Evolutionary conservation across 805 yeast genomes (phyloP).

Genomic region (Zygotorulaspora sp.): DNA sequence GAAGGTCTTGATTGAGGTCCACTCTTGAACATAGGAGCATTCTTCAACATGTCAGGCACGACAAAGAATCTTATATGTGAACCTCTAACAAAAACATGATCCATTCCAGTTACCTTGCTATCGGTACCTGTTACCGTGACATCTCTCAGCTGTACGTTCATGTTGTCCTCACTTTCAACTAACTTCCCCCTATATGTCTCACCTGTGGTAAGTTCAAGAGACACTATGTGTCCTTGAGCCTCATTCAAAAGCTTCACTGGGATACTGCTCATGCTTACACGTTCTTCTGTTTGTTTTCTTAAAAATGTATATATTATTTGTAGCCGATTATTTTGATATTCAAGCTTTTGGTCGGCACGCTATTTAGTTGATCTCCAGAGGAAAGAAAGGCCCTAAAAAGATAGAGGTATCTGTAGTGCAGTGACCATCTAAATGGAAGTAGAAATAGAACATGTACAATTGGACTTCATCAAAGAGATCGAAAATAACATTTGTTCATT

Average conservation of each 20-base stretch:
- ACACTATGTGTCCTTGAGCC: slow-evolving; percentile 82
- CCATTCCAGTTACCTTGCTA: slow-evolving; percentile 71
- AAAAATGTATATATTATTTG: not conserved
- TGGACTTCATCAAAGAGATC: slow-evolving; percentile 50
- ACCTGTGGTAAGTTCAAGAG: slow-evolving; percentile 80
- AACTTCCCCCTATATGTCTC: slow-evolving; percentile 85
- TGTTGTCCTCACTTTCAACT: slow-evolving; percentile 84
- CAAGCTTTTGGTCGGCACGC: too few species aligned
- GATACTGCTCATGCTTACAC: slow-evolving; percentile 34
- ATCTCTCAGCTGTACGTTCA: slow-evolving; percentile 85
- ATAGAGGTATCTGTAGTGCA: not conserved
- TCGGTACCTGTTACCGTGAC: slow-evolving; percentile 73
- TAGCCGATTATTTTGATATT: too few species aligned
- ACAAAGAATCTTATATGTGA: slow-evolving; percentile 80
- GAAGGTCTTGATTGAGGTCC: slow-evolving; percentile 54
- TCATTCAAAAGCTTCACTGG: slow-evolving; percentile 86
- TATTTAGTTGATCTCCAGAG: not conserved
- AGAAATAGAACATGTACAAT: slow-evolving; percentile 38
- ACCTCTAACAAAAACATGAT: slow-evolving; percentile 86
- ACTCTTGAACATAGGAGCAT: slow-evolving; percentile 83
- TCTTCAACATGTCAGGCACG: slow-evolving; percentile 80
- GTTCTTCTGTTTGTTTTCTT: not conserved
- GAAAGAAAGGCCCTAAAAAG: not conserved
- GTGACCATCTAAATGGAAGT: slow-evolving; percentile 20
- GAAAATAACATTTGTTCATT: slow-evolving; percentile 43